Conservation (phyloP, 2,329 filamentous ascomycete species). For the Nothomitra cinnamomea region DNA sequence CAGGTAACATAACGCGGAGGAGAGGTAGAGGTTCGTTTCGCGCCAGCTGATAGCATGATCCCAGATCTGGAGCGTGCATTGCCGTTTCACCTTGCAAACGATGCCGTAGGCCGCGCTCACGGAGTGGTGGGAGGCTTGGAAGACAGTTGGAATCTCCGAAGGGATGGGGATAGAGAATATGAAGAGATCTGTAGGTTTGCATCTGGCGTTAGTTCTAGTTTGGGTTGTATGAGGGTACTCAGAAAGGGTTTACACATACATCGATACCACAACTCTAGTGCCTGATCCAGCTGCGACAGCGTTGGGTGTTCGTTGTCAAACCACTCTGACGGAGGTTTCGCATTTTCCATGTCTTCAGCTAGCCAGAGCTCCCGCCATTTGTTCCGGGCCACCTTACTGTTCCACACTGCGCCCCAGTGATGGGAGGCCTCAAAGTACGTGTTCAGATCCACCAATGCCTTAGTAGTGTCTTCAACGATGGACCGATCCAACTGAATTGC, state of each 20-base stretch:
- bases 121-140: conserved; percentile 46
- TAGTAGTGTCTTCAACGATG: conserved; percentile 28
- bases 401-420: conserved; percentile 31
- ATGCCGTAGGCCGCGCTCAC: conserved; percentile 44
- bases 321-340: conserved; percentile 25
- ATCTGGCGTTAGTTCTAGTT: too few relatives aligned
- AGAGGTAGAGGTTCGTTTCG: conserved; percentile 34
- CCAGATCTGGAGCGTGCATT: conserved; percentile 44
- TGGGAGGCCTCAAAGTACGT: conserved; percentile 29
- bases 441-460: conserved; percentile 31
- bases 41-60: conserved; percentile 46
- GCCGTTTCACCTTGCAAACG: conserved; percentile 42
- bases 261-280: conserved; percentile 29
- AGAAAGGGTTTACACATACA: conserved; percentile 9
- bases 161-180: conserved; percentile 41
- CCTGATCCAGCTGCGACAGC: conserved; percentile 28
- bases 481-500: conserved; percentile 25
- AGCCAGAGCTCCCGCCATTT: conserved; percentile 30
- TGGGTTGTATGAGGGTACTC: too few relatives aligned
- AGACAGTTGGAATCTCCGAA: conserved; percentile 39
- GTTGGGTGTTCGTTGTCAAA: conserved; percentile 29
- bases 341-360: conserved; percentile 26
- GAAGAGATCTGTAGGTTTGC: conserved; percentile 20
- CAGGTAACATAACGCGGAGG: conserved; percentile 31
- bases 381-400: conserved; percentile 28